Evolutionary conservation across 768 basidiomycete species (phyloP).

Genomic region (Stropharia rugosoannulata): DNA sequence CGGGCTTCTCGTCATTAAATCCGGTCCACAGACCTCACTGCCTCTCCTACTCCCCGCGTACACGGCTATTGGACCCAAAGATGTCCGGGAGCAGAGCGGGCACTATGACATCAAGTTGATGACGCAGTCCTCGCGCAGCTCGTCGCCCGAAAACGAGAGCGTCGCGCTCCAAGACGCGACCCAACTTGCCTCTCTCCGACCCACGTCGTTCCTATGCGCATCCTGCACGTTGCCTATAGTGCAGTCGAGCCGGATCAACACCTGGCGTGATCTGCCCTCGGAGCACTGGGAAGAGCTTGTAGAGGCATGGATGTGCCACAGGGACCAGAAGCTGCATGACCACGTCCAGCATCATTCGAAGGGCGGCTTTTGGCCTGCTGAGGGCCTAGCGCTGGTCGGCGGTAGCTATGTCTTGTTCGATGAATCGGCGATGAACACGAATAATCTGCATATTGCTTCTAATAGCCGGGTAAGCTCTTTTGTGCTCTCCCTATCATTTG

Average conservation of each 20-base stretch:
- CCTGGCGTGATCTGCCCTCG: conserved; percentile 86
- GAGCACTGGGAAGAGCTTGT: conserved; percentile 98
- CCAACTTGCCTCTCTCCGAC: conserved; percentile 53
- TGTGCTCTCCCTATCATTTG: conserved; percentile 8
- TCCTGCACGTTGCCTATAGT: conserved; percentile 81
- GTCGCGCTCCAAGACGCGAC: conserved; percentile 67
- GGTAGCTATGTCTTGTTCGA: conserved; percentile 88
- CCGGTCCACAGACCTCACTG: conserved; percentile 55
- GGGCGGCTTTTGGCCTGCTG: conserved; percentile 78
- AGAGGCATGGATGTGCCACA: conserved; percentile 98
- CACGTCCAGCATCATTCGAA: conserved; percentile 56
- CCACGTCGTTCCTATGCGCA: conserved; percentile 72
- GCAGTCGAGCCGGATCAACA: conserved; percentile 43
- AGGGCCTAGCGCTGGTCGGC: conserved; percentile 78
- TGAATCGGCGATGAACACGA: conserved; percentile 49
- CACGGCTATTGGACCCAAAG: conserved; percentile 58
- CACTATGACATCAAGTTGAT: conserved; percentile 76
- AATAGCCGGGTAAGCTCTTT: conserved; percentile 54
- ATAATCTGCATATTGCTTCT: conserved; percentile 48
- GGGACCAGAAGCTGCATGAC: conserved; percentile 81
- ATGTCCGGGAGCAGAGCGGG: conserved; percentile 50
- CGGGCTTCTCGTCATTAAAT: conserved; percentile 62
- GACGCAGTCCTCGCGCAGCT: conserved; percentile 27
- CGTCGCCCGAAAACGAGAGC: conserved; percentile 25
- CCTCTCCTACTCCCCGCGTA: conserved; percentile 57